These are phyloP conservation scores for Solanum rostratum DNA, from an alignment of 257 asterid species.

Conservation along the genomic window DNA sequence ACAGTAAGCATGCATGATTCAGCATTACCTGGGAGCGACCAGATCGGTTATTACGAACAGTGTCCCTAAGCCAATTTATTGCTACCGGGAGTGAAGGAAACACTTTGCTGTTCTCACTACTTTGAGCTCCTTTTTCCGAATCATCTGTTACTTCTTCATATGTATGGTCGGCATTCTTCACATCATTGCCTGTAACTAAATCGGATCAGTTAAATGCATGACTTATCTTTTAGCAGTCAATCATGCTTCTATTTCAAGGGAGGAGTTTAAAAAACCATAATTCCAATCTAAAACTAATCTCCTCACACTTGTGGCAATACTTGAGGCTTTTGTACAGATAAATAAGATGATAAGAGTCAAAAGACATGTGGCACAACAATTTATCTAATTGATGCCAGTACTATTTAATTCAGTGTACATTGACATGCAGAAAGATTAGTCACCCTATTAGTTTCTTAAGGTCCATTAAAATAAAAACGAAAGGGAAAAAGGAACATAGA, in stretches of 20 bases:
- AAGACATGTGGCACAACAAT: not conserved
- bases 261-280: not conserved
- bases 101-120: conserved; percentile 57
- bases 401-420: not conserved
- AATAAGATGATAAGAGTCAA: not conserved
- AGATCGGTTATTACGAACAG: conserved; percentile 43
- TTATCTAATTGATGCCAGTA: not conserved
- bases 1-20: not conserved
- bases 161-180: conserved; percentile 32
- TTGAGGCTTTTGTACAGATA: not conserved
- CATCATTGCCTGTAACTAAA: conserved; percentile 43
- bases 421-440: not conserved
- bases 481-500: not conserved
- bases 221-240: not conserved
- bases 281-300: not conserved
- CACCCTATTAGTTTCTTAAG: not conserved
- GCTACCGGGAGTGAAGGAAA: conserved; percentile 84
- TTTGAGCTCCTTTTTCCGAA: conserved; percentile 28
- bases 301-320: not conserved
- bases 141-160: conserved; percentile 34
- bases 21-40: conserved; percentile 66
- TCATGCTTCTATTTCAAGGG: not conserved
- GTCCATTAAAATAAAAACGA: not conserved
- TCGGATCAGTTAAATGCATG: not conserved
- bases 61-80: conserved; percentile 83